Base-by-base conservation (phyloP, 148 eudicot genomes). In the Fagopyrum tataricum region DNA sequence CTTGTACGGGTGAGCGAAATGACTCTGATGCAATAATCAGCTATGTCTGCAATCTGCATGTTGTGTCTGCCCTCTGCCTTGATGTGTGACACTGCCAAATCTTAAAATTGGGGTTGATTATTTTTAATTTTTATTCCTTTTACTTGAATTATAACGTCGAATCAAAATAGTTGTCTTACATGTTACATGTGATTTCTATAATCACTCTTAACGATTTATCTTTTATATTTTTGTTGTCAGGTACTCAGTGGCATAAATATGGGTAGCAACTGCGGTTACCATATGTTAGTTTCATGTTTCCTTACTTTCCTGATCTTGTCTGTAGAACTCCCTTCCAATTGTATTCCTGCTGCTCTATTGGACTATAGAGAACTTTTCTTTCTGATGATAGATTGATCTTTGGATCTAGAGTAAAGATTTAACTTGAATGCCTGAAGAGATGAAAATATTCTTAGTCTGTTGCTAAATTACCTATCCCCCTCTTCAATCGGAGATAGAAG, bases 201-300 rank as follows among this genome's bases (percentile, higher is more conserved):
- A 61, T 61, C 17, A 61, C 7, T 10, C 37, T 31, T 61, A 41
- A 24, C 41, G 10, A 26, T 15, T 15, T 26, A 41, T n/a, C 49
- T 68, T 13, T 53, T 10, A 6, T 41, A 31, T 66, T 61, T 80
- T 61, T 80, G 11, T 8, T 62, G 80, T 72, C 91, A 94, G 98
- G 98, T 94, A 26, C 80, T 94, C 76, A 94, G 97, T 80, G 98
- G 98, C 85, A 94, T 94, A 83, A 94, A 94, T 78, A 88, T 79
- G 90, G 98, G 98, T 79, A 89, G 91, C 87, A 94, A 94, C 78
- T 94, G 97, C 42, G 97, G 98, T 82, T 88, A 85, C 86, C 90
- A 91, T 78, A 81, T 88, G 97, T 94, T 17, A 88, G 98, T 42
- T 86, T 73, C 68, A 24, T 12, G 40, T 61, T 55, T 61, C 17